Evolutionary conservation across 768 basidiomycete species (phyloP).

Genomic region (Mycena maculata): DNA sequence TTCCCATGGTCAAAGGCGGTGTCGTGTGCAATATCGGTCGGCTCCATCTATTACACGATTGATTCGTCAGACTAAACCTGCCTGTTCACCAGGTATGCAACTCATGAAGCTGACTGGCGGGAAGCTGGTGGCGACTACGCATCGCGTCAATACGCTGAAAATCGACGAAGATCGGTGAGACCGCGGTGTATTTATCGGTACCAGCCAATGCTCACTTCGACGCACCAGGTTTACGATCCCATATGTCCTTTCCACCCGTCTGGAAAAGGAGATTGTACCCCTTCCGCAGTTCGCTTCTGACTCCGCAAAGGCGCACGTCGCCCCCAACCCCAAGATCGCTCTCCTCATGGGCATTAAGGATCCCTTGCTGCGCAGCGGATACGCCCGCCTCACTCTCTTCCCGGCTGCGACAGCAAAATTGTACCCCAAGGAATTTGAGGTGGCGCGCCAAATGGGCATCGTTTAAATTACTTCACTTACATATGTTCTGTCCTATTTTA

Average conservation of each 20-base stretch:
- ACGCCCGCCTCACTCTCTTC: slow-evolving; percentile 42
- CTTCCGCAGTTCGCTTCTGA: slow-evolving; percentile 40
- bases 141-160: slow-evolving; percentile 47
- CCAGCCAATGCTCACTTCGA: neutral
- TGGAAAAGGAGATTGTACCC: slow-evolving; percentile 41
- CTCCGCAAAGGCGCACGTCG: slow-evolving; percentile 39
- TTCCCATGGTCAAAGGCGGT: slow-evolving; percentile 44
- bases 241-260: slow-evolving; percentile 44
- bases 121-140: slow-evolving; percentile 43
- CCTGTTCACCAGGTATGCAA: slow-evolving; percentile 37
- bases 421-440: slow-evolving; percentile 32
- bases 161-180: slow-evolving; percentile 42
- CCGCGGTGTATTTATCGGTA: neutral
- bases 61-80: neutral
- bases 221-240: slow-evolving; percentile 42
- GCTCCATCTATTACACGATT: slow-evolving; percentile 6
- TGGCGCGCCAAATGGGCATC: slow-evolving; percentile 6
- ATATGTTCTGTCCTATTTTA: too few species aligned
- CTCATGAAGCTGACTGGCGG: slow-evolving; percentile 45
- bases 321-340: slow-evolving; percentile 40
- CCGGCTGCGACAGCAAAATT: slow-evolving; percentile 40
- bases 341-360: slow-evolving; percentile 40
- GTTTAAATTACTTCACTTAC: slow-evolving; percentile 6
- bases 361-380: slow-evolving; percentile 43
- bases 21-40: slow-evolving; percentile 47